Conservation (phyloP, 257 asterid species). For the Thymus quinquecostatus region DNA sequence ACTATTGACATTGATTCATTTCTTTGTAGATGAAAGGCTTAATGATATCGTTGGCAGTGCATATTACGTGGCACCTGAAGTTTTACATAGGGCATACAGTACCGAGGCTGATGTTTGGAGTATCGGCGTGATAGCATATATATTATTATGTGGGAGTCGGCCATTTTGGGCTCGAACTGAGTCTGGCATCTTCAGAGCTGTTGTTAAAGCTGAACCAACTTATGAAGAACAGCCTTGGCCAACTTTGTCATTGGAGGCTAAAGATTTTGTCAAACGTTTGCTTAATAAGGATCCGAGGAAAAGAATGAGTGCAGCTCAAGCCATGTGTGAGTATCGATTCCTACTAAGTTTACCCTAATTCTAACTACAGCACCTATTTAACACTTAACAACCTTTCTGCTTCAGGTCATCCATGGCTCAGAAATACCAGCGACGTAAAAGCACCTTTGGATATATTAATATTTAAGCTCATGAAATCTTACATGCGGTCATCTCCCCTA, state of each 20-base stretch:
- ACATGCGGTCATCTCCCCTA: constrained; percentile 91
- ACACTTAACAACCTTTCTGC: constrained; percentile 17
- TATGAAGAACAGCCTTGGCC: constrained; percentile 96
- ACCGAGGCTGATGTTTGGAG: constrained; percentile 99
- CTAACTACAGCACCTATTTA: not conserved
- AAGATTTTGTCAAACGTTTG: constrained; percentile 80
- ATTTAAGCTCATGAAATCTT: constrained; percentile 85
- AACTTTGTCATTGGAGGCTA: constrained; percentile 71
- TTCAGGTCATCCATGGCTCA: constrained; percentile 98
- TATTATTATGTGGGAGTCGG: constrained; percentile 83
- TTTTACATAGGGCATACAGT: constrained; percentile 82
- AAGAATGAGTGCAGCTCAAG: constrained; percentile 97
- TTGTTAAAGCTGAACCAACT: constrained; percentile 86
- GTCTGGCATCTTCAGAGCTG: constrained; percentile 90
- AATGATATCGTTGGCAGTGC: constrained; percentile 98
- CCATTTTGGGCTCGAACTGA: constrained; percentile 99
- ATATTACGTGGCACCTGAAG: constrained; percentile 98
- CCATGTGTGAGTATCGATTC: constrained; percentile 62
- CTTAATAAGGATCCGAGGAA: constrained; percentile 88
- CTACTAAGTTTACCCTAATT: not conserved
- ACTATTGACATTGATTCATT: constrained; percentile 6
- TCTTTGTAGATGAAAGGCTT: constrained; percentile 78
- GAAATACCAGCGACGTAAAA: constrained; percentile 53
- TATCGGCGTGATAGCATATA: constrained; percentile 84
- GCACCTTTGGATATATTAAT: constrained; percentile 76